These are phyloP conservation scores for Musa beccarii DNA, from an alignment of 176 grass and related monocot species.

Conservation along the genomic window DNA sequence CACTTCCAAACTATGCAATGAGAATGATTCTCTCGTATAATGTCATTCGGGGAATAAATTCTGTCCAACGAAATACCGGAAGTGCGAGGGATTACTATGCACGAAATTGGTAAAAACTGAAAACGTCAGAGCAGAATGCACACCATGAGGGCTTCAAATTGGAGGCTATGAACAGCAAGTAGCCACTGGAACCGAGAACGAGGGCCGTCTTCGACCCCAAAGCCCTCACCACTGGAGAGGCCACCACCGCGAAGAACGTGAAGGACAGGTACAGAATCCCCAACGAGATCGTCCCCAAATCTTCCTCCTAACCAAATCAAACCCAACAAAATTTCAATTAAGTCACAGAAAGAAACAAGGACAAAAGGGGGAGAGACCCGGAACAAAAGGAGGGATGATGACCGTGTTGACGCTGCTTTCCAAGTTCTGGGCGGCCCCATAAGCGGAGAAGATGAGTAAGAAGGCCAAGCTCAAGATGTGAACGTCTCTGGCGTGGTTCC, in stretches of 20 bases:
- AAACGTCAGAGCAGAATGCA: neutral
- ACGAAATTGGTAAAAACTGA: neutral
- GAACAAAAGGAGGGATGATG: neutral
- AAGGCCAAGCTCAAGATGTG: constrained; percentile 72
- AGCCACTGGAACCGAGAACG: constrained; percentile 64
- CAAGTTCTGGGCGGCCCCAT: constrained; percentile 71
- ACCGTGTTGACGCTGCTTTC: constrained; percentile 79
- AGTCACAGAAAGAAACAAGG: neutral
- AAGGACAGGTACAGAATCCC: constrained; percentile 74
- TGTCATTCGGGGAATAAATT: neutral
- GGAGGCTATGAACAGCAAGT: constrained; percentile 72
- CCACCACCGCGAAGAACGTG: constrained; percentile 56
- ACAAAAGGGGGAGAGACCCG: neutral
- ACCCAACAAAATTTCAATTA: neutral
- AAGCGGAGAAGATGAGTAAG: constrained; percentile 87
- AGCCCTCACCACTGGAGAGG: constrained; percentile 45
- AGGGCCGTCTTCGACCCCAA: constrained; percentile 59
- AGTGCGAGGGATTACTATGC: neutral
- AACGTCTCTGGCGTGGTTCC: constrained; percentile 45
- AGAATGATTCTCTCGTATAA: neutral
- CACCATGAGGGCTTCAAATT: constrained; percentile 81
- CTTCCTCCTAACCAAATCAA: constrained; percentile 41
- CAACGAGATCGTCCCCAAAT: constrained; percentile 60
- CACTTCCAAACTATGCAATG: neutral
- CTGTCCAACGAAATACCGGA: too few species aligned